These are phyloP conservation scores for Phialophora chinensis DNA, from an alignment of 2,329 filamentous ascomycete genomes.

Conservation along the genomic window DNA sequence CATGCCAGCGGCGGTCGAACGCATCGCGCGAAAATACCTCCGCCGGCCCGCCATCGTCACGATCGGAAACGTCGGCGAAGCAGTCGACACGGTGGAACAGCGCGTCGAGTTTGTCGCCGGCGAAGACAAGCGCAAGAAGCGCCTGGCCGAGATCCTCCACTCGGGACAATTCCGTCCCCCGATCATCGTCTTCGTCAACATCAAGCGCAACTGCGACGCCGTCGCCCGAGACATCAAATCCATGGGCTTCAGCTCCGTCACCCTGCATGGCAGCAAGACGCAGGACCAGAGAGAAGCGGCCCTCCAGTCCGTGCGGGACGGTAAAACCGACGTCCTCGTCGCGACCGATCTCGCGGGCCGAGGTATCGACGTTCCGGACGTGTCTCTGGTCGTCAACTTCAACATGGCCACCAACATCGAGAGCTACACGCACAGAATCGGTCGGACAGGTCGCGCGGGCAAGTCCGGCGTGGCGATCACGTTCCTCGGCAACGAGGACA, in stretches of 20 bases:
- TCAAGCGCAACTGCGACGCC: conserved; percentile 97
- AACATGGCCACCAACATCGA: conserved; percentile 97
- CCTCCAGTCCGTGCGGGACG: conserved; percentile 79
- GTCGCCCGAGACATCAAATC: conserved; percentile 92
- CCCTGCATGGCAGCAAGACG: conserved; percentile 92
- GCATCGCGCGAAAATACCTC: conserved; percentile 96
- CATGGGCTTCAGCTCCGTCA: conserved; percentile 89
- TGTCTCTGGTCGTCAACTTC: conserved; percentile 95
- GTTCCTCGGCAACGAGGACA: conserved; percentile 88
- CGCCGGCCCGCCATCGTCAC: conserved; percentile 91
- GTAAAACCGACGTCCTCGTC: conserved; percentile 83
- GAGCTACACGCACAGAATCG: conserved; percentile 94
- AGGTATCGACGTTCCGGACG: conserved; percentile 97
- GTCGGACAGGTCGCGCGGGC: conserved; percentile 94
- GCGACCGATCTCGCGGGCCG: conserved; percentile 94
- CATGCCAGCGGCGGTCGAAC: conserved; percentile 90
- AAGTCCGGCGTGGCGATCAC: conserved; percentile 97
- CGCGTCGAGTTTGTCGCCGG: conserved; percentile 88
- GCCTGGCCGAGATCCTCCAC: conserved; percentile 85
- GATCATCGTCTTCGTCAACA: conserved; percentile 99
- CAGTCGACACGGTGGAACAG: conserved; percentile 97
- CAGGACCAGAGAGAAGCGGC: conserved; percentile 97
- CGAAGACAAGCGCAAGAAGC: conserved; percentile 96
- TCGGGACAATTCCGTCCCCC: conserved; percentile 82
- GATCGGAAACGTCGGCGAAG: conserved; percentile 92